phyloP scores from a whole-genome alignment of 2,329 filamentous ascomycete genomes.

The Trichoderma endophyticum region DNA sequence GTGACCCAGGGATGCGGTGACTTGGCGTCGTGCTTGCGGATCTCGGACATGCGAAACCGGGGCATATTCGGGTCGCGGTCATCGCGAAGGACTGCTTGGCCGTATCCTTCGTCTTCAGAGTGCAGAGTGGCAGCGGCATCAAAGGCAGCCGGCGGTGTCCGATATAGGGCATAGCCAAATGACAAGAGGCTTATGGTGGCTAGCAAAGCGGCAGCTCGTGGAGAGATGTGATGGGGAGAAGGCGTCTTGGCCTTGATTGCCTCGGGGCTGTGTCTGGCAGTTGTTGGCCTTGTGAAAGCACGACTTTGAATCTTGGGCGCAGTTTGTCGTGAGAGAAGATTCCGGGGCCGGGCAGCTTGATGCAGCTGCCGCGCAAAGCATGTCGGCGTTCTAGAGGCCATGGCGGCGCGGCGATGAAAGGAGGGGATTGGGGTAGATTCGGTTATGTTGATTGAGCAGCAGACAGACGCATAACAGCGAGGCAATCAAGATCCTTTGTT shows the following conservation, averaged over 20 bases:
- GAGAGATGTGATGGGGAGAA: not conserved
- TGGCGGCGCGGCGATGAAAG: not conserved
- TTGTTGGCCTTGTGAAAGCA: conserved; percentile 6
- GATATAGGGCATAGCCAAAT: conserved; percentile 8
- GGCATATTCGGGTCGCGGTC: conserved; percentile 41
- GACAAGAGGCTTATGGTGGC: conserved; percentile 12
- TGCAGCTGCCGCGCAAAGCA: conserved; percentile 8
- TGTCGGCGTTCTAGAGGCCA: not conserved
- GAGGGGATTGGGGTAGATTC: not conserved
- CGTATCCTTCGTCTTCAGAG: not conserved
- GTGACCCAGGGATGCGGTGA: conserved; percentile 61
- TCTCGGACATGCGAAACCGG: conserved; percentile 48
- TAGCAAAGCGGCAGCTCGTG: conserved; percentile 9
- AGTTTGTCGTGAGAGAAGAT: not conserved
- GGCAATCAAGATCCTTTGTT: not conserved
- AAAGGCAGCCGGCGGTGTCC: conserved; percentile 5
- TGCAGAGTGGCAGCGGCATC: conserved; percentile 10
- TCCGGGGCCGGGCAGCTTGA: not conserved
- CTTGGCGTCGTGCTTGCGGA: conserved; percentile 51
- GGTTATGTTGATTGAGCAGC: not conserved
- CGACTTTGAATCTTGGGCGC: not conserved
- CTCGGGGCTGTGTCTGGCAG: not conserved
- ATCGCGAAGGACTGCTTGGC: not conserved
- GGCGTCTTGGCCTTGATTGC: not conserved
- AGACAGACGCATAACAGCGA: not conserved